phyloP scores from a whole-genome alignment of 192 early-diverging fungal species.

The Gonapodya sp. region DNA sequence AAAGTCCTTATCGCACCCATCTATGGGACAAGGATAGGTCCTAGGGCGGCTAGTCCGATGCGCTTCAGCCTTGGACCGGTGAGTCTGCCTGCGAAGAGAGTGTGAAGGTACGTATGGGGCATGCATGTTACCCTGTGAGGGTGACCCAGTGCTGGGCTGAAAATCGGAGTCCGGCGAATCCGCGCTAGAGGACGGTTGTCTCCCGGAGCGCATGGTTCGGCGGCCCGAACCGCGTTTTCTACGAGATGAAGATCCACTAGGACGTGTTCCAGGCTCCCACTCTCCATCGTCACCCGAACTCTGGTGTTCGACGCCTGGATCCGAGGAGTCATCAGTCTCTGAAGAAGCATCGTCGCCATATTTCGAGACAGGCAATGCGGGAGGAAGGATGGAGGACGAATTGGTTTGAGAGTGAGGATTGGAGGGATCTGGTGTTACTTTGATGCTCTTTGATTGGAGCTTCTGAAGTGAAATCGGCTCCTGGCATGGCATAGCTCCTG shows the following conservation, averaged over 20 bases:
- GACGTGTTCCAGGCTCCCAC: background rate
- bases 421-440: too few relatives aligned
- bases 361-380: background rate
- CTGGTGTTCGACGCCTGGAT: background rate
- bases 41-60: background rate
- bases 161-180: background rate
- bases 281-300: background rate
- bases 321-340: background rate
- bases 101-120: background rate
- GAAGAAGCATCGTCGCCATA: background rate
- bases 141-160: background rate
- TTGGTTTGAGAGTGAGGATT: background rate
- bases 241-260: background rate
- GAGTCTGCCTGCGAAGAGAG: background rate
- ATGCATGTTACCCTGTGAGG: too few relatives aligned
- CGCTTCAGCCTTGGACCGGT: background rate
- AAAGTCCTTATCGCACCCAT: background rate
- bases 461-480: too few relatives aligned
- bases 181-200: background rate
- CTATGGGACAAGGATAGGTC: background rate
- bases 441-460: too few relatives aligned
- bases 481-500: too few relatives aligned
- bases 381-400: background rate
- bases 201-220: background rate
- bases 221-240: background rate